Evolutionary conservation across 768 basidiomycete genomes (phyloP).

Genomic region (Exidia glandulosa): DNA sequence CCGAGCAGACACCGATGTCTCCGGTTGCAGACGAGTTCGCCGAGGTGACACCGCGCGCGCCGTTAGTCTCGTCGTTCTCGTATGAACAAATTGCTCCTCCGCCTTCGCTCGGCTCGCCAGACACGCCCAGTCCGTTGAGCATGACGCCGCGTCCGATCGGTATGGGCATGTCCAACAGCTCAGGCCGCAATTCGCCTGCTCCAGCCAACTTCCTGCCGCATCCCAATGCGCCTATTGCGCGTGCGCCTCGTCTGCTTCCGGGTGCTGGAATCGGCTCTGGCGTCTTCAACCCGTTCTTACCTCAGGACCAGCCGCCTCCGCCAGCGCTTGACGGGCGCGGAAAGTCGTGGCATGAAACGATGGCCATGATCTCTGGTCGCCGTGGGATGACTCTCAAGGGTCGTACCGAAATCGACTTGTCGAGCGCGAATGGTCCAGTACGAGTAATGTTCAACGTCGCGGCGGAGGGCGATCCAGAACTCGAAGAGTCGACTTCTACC

Average conservation of each 20-base stretch:
- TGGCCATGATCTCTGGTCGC: slow-evolving; percentile 18
- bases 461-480: background rate
- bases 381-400: slow-evolving; percentile 50
- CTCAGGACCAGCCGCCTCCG: background rate
- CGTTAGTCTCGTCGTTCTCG: background rate
- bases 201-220: slow-evolving; percentile 36
- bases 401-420: slow-evolving; percentile 40
- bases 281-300: background rate
- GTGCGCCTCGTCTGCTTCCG: background rate
- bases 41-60: background rate
- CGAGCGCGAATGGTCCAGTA: slow-evolving; percentile 40
- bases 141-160: background rate
- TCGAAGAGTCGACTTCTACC: background rate
- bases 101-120: background rate
- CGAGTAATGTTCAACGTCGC: slow-evolving; percentile 32
- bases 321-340: no score
- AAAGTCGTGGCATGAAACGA: slow-evolving; percentile 12
- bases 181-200: background rate
- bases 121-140: background rate
- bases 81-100: background rate
- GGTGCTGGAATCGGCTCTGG: background rate
- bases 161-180: background rate
- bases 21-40: background rate
- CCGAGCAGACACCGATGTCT: background rate
- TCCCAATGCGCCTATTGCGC: slow-evolving; percentile 36